phyloP scores from a whole-genome alignment of 768 basidiomycete species.

The Gloeopeniophorella convolvens region DNA sequence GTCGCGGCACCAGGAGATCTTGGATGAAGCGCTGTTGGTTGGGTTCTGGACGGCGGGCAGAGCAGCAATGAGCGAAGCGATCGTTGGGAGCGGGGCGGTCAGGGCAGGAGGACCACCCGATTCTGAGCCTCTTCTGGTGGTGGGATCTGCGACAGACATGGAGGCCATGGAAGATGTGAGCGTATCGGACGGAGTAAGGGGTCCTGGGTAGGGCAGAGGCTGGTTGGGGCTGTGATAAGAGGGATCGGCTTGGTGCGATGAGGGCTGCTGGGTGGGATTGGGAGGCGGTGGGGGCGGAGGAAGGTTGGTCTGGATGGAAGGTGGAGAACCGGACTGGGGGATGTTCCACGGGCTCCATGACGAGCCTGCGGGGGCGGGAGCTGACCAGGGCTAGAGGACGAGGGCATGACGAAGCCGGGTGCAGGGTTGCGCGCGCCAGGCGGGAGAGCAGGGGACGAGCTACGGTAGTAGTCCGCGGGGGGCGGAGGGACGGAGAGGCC shows the following conservation, averaged over 20 bases:
- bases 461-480: constrained; percentile 20
- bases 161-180: constrained; percentile 20
- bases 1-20: constrained; percentile 76
- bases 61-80: constrained; percentile 49
- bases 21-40: constrained; percentile 48
- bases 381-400: neutral
- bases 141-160: constrained; percentile 20
- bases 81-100: constrained; percentile 63
- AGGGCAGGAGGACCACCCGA: constrained; percentile 39
- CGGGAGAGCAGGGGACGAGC: constrained; percentile 24
- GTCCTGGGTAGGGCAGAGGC: neutral
- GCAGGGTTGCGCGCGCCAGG: constrained; percentile 19
- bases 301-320: constrained; percentile 21
- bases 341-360: constrained; percentile 27
- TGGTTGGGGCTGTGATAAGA: neutral
- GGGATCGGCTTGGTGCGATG: neutral
- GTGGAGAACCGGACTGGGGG: constrained; percentile 25
- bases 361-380: constrained; percentile 23
- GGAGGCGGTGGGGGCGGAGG: constrained; percentile 22
- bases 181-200: constrained; percentile 6
- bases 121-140: constrained; percentile 22
- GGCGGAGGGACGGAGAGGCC: constrained; percentile 20
- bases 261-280: constrained; percentile 18
- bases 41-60: constrained; percentile 47
- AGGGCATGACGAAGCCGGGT: constrained; percentile 20